These are phyloP conservation scores for Chalciporus piperatoides DNA, from an alignment of 1,284 basidiomycete species.

Conservation along the genomic window DNA sequence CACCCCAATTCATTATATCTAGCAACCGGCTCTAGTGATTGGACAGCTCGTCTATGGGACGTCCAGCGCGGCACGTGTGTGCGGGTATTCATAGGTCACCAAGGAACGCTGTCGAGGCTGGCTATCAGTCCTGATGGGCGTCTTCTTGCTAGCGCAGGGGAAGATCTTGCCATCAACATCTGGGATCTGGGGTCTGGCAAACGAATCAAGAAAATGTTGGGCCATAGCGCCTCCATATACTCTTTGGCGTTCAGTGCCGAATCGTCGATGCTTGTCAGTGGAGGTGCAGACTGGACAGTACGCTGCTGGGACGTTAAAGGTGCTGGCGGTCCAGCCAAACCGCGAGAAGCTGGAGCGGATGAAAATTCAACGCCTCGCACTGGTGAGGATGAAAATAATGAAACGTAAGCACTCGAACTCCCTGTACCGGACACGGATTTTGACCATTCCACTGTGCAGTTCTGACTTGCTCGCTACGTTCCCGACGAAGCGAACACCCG, in stretches of 20 bases:
- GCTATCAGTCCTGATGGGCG: slow-evolving; percentile 93
- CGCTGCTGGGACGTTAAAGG: slow-evolving; percentile 94
- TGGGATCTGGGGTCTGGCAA: slow-evolving; percentile 96
- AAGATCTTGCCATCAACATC: slow-evolving; percentile 90
- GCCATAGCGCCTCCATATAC: slow-evolving; percentile 86
- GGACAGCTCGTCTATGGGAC: slow-evolving; percentile 96
- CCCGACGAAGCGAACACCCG: slow-evolving; percentile 92
- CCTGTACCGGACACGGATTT: not conserved
- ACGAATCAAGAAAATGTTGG: slow-evolving; percentile 95
- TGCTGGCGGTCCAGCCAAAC: slow-evolving; percentile 62
- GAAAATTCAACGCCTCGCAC: slow-evolving; percentile 33
- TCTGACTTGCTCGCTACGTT: slow-evolving; percentile 89
- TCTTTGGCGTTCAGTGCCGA: slow-evolving; percentile 91
- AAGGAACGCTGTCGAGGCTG: slow-evolving; percentile 84
- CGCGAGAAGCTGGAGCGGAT: slow-evolving; percentile 50
- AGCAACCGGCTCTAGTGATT: slow-evolving; percentile 95
- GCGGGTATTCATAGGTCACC: slow-evolving; percentile 94
- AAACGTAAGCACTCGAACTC: slow-evolving; percentile 50
- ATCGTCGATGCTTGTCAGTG: slow-evolving; percentile 85
- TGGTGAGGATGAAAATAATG: slow-evolving; percentile 49
- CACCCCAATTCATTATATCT: slow-evolving; percentile 98
- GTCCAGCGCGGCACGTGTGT: slow-evolving; percentile 95
- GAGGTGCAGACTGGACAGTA: slow-evolving; percentile 91
- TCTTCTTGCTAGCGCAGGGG: slow-evolving; percentile 90
- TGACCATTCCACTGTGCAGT: slow-evolving; percentile 39